phyloP scores from a whole-genome alignment of 2,329 filamentous ascomycete species.

The Fusarium odoratissimum region DNA sequence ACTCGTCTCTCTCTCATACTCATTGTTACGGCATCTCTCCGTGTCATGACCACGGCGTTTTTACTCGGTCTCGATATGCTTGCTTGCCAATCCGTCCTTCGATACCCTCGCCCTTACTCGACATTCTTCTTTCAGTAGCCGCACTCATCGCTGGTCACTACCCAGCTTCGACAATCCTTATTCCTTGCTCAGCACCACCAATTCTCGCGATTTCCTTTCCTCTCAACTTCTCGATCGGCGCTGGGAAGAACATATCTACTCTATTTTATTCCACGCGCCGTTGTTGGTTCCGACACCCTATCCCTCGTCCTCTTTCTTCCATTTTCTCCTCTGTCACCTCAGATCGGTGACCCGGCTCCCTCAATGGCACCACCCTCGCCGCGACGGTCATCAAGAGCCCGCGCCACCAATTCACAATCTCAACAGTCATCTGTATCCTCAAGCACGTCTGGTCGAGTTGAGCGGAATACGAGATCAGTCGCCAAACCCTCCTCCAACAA shows the following conservation, averaged over 20 bases:
- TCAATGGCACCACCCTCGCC: constrained; percentile 75
- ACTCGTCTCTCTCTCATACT: constrained; percentile 42
- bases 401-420: constrained; percentile 79
- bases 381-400: constrained; percentile 92
- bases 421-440: constrained; percentile 85
- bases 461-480: constrained; percentile 78
- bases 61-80: constrained; percentile 43
- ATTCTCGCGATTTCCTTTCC: constrained; percentile 32
- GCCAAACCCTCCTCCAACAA: constrained; percentile 81
- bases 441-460: constrained; percentile 79
- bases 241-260: neutral
- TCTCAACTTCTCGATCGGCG: constrained; percentile 8
- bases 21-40: constrained; percentile 25
- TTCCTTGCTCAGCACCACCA: constrained; percentile 28
- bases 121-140: constrained; percentile 40
- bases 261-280: constrained; percentile 12
- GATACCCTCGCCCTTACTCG: constrained; percentile 37
- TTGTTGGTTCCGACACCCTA: neutral
- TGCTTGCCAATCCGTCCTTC: constrained; percentile 42
- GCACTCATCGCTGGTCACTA: constrained; percentile 33
- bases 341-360: constrained; percentile 45
- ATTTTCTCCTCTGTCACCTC: constrained; percentile 44
- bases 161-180: constrained; percentile 31
- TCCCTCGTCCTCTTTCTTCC: constrained; percentile 18
- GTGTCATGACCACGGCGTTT: constrained; percentile 40